Base-by-base conservation (phyloP, 2,329 filamentous ascomycete genomes). In the Fusarium subglutinans region DNA sequence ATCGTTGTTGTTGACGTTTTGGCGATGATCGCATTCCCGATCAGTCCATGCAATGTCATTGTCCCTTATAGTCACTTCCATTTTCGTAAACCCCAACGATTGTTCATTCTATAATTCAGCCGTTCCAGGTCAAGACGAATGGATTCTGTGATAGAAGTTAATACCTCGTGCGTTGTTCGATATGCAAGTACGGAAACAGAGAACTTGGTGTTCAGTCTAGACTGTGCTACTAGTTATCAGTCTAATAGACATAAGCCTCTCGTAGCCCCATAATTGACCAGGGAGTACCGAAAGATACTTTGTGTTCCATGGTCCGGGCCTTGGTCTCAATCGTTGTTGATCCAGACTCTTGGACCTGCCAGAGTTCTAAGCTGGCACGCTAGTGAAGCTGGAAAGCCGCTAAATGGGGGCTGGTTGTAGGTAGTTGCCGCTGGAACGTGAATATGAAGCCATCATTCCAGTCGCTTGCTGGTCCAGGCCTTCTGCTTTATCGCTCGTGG, bases 361-460 rank as follows among this genome's bases (percentile, higher is more conserved):
- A 13, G 13, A 44, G 20, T 43, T 24, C 20, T 28, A n/a, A 24
- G 14, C 37, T 55, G 35, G 20, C 15, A 17, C 14, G 33, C 37
- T 55, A 24, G 20, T n/a, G 33, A 33, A 51, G 50, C n/a, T 54
- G 18, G 10, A 26, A 13, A 24, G 15, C n/a, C 40, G 40, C 60
- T 65, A 59, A 43, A 55, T 26, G 35, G 38, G 20, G 33, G 43
- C 38, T 30, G n/a, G n/a, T 17, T 22, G 48, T 58, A 28, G 38
- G 38, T 38, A 41, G 24, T 43, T 51, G 8, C 38, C 43, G 28
- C 13, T 17, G 43, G 20, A 55, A 63, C 41, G 33, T 28, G 20
- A n/a, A 41, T 22, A 35, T 63, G 45, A 37, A 37, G 51, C 43
- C 68, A 45, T 28, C 68, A 67, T 72, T 56, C 63, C 69, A 71